These are phyloP conservation scores for Globisporangium irregulare DNA, from an alignment of 352 stramenopile species.

Conservation along the genomic window DNA sequence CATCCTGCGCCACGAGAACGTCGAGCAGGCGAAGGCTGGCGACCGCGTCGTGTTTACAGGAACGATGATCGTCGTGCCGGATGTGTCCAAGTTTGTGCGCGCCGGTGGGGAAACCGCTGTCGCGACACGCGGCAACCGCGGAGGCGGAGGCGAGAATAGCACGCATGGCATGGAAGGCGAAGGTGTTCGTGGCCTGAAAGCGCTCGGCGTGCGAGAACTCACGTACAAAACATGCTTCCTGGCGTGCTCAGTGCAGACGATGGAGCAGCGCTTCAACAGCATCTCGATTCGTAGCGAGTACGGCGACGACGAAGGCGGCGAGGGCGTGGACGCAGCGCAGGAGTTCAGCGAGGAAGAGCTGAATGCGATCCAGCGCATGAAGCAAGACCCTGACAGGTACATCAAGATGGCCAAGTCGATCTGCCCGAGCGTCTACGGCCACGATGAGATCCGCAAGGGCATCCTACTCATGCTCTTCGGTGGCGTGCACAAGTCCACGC, in stretches of 20 bases:
- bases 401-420: conserved; percentile 94
- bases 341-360: conserved; percentile 94
- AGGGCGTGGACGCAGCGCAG: conserved; percentile 27
- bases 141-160: conserved; percentile 56
- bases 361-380: conserved; percentile 91
- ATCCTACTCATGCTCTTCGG: conserved; percentile 98
- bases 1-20: conserved; percentile 97
- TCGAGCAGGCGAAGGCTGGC: conserved; percentile 95
- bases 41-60: conserved; percentile 95
- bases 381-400: conserved; percentile 88
- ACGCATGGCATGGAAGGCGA: conserved; percentile 83
- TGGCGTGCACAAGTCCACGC: conserved; percentile 97
- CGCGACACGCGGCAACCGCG: conserved; percentile 33
- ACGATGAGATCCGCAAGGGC: conserved; percentile 91
- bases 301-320: conserved; percentile 43
- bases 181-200: conserved; percentile 94
- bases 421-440: conserved; percentile 96
- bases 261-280: conserved; percentile 86
- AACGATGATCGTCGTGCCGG: conserved; percentile 94
- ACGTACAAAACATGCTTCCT: conserved; percentile 99
- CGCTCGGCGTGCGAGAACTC: conserved; percentile 95
- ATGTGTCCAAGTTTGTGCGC: conserved; percentile 90
- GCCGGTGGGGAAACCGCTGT: conserved; percentile 69
- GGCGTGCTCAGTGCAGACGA: conserved; percentile 92
- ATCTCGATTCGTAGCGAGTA: conserved; percentile 84